Evolutionary conservation across 2,329 filamentous ascomycete species (phyloP), one percentile per base, ranked within the genome.

Genomic region (Diaporthe caulivora): DNA sequence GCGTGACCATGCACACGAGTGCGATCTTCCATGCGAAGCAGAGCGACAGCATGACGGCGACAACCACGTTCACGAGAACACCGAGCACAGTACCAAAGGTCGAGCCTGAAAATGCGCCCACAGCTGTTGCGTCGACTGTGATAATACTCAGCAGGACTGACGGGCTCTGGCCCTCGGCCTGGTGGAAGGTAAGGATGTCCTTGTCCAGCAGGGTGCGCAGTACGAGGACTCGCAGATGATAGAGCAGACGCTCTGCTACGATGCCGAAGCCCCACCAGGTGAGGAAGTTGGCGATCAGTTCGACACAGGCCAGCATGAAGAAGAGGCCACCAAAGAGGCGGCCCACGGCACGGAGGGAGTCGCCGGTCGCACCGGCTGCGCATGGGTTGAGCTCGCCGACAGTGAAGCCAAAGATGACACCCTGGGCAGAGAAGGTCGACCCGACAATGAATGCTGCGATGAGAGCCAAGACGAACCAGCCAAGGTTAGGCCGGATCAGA

Each of bases 401-500:
- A 31, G 54, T 37, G 31, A 37, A 57, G 31, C 54, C 54, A 4
- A 57, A 57, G 31, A 57, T 57, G 18, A 57, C 54, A 15, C 54
- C 54, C 18, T 57, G 54, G 54, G 54, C 54, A 18, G 54, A 57
- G 54, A 57, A 57, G 54, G 54, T 57, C 29, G 54, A 57, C 18
- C 54, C 54, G 31, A 57, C 54, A 10, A 57, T 57, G 54, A 57
- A 57, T 9, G 54, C 54, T 31, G 31, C 54, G 18, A 57, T 37
- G 18, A 57, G 54, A 9, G 54, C 54, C 18, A 57, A 21, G 29
- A 57, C 18, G 31, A 57, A 24, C 54, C 54, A 57, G 54, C 54
- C 54, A 10, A 57, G 54, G 21, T 57, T 37, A 11, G 31, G 54
- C 54, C 54, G 54, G 54, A 57, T 37, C 2, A 57, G 54, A 24